Base-by-base conservation (phyloP, 2,329 filamentous ascomycete species). In the Camillea tinctor region DNA sequence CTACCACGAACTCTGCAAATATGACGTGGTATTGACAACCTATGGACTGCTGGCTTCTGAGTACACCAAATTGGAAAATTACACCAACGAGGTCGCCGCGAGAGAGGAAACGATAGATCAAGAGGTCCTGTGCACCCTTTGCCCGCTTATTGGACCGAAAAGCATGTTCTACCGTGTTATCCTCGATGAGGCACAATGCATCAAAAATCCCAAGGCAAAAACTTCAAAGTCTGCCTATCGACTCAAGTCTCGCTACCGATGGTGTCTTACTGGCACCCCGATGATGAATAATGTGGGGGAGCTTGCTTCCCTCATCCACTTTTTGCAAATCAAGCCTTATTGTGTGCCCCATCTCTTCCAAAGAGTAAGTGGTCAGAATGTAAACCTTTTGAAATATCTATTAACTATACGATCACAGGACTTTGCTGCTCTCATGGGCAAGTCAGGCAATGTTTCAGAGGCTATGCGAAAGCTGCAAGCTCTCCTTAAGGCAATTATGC, bases 251-350 rank as follows among this genome's bases (percentile, higher is more conserved):
- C 79, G 77, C 40, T 85, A 90, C 70, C 82, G 91, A 53, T 88
- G 91, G 78, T 92, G 89, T 70, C 83, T 94, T 73, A 92, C 88
- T 2, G 91, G 91, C 23, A 95, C 91, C 0, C 91, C 91, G 0
- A 93, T 94, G 89, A 95, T 95, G 89, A 97, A 97, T 68, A 86
- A 83, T 13, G 86, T 94, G 2, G 80, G 84, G 22, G 93, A 97
- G 68, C 79, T 96, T 2, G 93, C 85, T 69, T 90, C 92, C 0
- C 77, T 96, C 20, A 80, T 97, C 51, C 83, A 85, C 2, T 97
- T 96, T 69, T 80, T 96, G 17, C 81, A 82, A 2, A 93, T 96
- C 70, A 82, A 82, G 61, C 92, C 92, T 1, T 96, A 95, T 73
- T 85, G 84, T 67, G 79, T 84, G 15, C 84, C 83, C 76, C 77